Evolutionary conservation across 768 basidiomycete species (phyloP), one percentile per base, ranked within the genome.

Genomic region (Pholiota molesta): DNA sequence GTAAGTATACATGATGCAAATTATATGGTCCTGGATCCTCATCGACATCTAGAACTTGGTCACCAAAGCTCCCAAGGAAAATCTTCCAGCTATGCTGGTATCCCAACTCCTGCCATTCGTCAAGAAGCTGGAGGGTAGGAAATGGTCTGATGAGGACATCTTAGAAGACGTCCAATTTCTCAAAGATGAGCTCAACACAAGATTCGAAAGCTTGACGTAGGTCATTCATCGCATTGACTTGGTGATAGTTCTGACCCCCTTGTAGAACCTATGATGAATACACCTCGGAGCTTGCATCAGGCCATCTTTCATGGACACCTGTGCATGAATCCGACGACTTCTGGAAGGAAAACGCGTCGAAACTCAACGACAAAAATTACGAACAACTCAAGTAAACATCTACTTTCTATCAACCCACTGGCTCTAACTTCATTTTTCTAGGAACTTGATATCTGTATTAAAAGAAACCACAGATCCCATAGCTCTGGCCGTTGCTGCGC

Each of bases 311-410:
- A 6, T 99, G 97, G 97, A 89, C 93, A 5, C 96, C 97, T 13
- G 92, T 94, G 10, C 97, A 99, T 70, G 93, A 95, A 71, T 96
- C 93, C 1, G 97, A 98, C 62, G 88, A 94, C 37, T 99, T 99
- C 78, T 99, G 97, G 97, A 93, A 91, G 71, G 95, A 96, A 78
- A 98, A 99, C 71, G 95, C 92, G 5, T 77, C 80, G 7, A 94
- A 87, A 71, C 76, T 99, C 45, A 93, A 95, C 65, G 95, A 98
- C 63, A 86, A 85, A 57, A 90, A 94, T 69, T 83, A 89, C 65
- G 86, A 90, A 68, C 90, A 93, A 62, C 81, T 99, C 61, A 95
- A 91, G 97, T 95, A 62, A 52, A n/a, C 29, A 55, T 62, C 51
- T 52, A 26, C 13, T 35, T 26, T 6, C 16, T n/a, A 19, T 47